phyloP scores from a whole-genome alignment of 805 yeast genomes.

The Barnettozyma botsteinii region DNA sequence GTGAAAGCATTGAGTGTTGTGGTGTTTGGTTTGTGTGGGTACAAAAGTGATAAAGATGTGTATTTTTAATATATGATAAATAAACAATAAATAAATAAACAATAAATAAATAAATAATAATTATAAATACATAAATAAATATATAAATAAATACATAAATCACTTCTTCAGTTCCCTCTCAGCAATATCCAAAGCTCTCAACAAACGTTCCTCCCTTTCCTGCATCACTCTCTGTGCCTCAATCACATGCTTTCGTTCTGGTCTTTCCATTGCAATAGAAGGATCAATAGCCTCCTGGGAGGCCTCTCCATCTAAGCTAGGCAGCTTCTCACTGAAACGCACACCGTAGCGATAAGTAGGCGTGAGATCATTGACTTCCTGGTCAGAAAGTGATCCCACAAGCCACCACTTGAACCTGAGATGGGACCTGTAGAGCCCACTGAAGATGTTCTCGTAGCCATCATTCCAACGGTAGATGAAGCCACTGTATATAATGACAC shows the following conservation, averaged over 20 bases:
- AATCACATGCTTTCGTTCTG: constrained; percentile 62
- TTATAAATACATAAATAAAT: too few species aligned
- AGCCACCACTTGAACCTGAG: constrained; percentile 49
- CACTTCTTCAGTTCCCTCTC: constrained; percentile 2
- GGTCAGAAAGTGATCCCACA: constrained; percentile 47
- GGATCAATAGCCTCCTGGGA: constrained; percentile 32
- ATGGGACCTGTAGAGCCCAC: constrained; percentile 59
- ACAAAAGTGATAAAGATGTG: too few species aligned
- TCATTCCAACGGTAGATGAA: constrained; percentile 85
- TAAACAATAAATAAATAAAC: background rate
- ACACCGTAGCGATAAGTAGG: constrained; percentile 35
- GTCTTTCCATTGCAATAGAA: constrained; percentile 51
- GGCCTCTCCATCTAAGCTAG: constrained; percentile 29
- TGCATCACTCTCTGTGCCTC: constrained; percentile 71
- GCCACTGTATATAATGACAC: constrained; percentile 50
- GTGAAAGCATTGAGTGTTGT: background rate
- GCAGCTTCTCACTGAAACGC: constrained; percentile 15
- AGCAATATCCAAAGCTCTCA: constrained; percentile 9
- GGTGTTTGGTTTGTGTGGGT: background rate
- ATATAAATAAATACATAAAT: background rate
- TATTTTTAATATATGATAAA: background rate
- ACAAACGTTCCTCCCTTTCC: constrained; percentile 49
- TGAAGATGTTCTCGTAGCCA: constrained; percentile 69
- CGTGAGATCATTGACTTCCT: constrained; percentile 58
- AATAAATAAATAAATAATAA: background rate